Evolutionary conservation across 2,329 filamentous ascomycete genomes (phyloP), one percentile per base, ranked within the genome.

Genomic region (Ciborinia camelliae): DNA sequence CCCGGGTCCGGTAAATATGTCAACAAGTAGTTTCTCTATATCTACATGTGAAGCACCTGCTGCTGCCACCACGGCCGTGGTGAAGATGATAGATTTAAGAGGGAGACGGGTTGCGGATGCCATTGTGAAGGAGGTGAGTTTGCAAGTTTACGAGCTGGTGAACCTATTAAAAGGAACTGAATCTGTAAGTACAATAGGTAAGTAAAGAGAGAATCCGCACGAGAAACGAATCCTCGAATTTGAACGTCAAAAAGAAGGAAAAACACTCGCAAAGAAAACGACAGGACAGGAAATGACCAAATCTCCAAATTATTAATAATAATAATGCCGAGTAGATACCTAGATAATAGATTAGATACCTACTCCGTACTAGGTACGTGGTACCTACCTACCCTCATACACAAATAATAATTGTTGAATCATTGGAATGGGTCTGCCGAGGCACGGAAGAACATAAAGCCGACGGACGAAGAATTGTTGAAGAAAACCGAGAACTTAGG

Each of bases 61-160:
- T 35, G 62, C 65, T 23, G 69, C 8, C 7, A 67, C 68, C 5
- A 73, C 37, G 0, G 71, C 65, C 9, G 67, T 60, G 18, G 69
- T 68, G 52, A 72, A 70, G 7, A 68, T 62, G 32, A 75, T 68
- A 2, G 70, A 68, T 65, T 72, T 73, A 26, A 75, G 39, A 2
- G 74, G 74, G 6, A 74, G 66, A 9, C 66, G 58, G 10, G 69
- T 69, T 51, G 73, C 73, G 50, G 73, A 75, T 18, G 74, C 74
- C 74, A 75, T 75, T 48, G 7, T 65, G 55, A 48, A 14, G 23
- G 47, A 57, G 26, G 58, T 52, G 45, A 52, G 32, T 35, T 7
- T 50, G 8, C 45, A 20, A 35, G 2, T 15, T 23, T 26, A 26
- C 26, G 23, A 43, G 28, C n/a, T 32, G 5, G 15, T 18, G 23